A percentile compares a stretch with the other conserved stretches of the same genome.
phyloP scores from a whole-genome alignment of 179 eudicot genomes.

The Sideroxylon spinosum region DNA sequence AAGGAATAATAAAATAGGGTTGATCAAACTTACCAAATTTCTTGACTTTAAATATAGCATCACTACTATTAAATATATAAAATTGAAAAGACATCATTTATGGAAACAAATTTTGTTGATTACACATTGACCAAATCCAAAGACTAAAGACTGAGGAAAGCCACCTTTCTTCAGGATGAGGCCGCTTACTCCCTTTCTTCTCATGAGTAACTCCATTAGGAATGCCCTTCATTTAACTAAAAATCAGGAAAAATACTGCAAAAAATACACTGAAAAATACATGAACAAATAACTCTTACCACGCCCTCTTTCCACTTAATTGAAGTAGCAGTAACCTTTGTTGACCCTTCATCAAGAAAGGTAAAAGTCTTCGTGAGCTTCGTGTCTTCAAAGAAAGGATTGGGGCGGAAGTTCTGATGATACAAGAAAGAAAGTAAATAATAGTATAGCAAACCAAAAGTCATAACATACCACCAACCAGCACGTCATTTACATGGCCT shows the following conservation, averaged over 20 bases:
- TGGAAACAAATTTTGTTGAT: not conserved
- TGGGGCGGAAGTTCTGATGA: slow-evolving; percentile 67
- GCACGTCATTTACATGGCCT: slow-evolving; percentile 4
- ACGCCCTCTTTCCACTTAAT: slow-evolving; percentile 94
- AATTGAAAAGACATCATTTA: not conserved
- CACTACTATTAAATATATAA: not conserved
- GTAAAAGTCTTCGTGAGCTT: slow-evolving; percentile 79
- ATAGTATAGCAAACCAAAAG: not conserved
- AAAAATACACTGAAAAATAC: not conserved
- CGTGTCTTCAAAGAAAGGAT: slow-evolving; percentile 82
- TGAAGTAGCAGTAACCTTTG: slow-evolving; percentile 72
- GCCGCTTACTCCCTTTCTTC: slow-evolving; percentile 84
- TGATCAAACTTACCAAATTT: not conserved
- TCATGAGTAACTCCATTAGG: slow-evolving; percentile 62
- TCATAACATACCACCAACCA: not conserved
- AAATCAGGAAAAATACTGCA: not conserved
- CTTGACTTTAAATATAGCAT: not conserved
- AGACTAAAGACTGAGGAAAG: not conserved
- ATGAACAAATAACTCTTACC: slow-evolving; percentile 32
- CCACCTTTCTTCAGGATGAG: slow-evolving; percentile 83
- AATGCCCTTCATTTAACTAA: slow-evolving; percentile 40
- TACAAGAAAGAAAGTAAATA: not conserved
- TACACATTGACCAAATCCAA: not conserved
- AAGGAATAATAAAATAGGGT: not conserved
- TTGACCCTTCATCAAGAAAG: slow-evolving; percentile 83